Conservation (phyloP, 352 stramenopile genomes). For the Phytophthora citrophthora region DNA sequence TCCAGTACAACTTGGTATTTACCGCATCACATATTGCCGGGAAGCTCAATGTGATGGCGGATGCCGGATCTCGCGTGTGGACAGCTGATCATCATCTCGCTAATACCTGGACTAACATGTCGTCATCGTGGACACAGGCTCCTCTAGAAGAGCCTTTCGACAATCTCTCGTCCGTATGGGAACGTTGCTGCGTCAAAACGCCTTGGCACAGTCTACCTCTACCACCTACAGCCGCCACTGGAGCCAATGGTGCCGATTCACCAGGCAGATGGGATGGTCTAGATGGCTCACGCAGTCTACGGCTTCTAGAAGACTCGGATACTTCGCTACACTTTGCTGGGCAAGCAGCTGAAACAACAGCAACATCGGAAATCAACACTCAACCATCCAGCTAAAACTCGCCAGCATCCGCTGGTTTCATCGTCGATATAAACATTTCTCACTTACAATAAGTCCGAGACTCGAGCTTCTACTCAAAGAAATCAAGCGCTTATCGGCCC, state of each 20-base stretch:
- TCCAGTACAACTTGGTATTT: background rate
- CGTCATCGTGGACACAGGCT: constrained; percentile 4
- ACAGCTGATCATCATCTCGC: background rate
- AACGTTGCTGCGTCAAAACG: background rate
- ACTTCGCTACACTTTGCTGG: constrained; percentile 17
- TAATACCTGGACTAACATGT: background rate
- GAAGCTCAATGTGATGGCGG: background rate
- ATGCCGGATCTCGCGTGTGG: background rate
- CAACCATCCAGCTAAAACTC: constrained; percentile 21
- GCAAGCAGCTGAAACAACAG: constrained; percentile 4
- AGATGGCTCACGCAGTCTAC: constrained; percentile 1
- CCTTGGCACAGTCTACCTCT: constrained; percentile 15
- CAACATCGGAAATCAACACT: constrained; percentile 10
- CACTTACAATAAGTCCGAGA: background rate
- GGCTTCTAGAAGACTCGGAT: background rate
- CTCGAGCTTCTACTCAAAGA: constrained; percentile 10
- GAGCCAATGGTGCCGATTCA: constrained; percentile 17
- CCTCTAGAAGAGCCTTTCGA: background rate
- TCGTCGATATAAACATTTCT: background rate
- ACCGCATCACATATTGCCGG: background rate
- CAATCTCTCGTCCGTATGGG: constrained; percentile 20
- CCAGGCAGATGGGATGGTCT: constrained; percentile 12
- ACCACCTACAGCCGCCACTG: constrained; percentile 14
- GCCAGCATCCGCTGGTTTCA: constrained; percentile 24
- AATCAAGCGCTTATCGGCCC: constrained; percentile 11